A percentile compares a stretch with the other conserved stretches of the same genome.
phyloP scores from a whole-genome alignment of 805 yeast genomes.

The Lipomyces mesembrius region DNA sequence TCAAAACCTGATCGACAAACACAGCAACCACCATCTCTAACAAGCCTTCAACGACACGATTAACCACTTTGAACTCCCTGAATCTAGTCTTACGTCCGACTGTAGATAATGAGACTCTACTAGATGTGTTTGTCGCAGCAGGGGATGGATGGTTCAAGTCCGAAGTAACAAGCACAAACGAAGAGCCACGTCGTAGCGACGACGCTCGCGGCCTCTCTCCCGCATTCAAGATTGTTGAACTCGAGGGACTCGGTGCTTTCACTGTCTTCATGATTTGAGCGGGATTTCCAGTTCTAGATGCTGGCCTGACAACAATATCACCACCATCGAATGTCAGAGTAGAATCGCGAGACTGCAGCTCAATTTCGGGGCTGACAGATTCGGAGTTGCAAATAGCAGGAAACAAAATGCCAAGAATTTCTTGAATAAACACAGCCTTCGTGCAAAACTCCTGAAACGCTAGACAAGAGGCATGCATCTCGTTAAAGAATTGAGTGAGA shows the following conservation, averaged over 20 bases:
- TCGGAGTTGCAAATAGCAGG: conserved; percentile 36
- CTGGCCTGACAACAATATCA: conserved; percentile 33
- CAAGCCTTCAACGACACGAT: conserved; percentile 36
- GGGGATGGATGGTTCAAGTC: conserved; percentile 7
- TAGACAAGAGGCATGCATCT: conserved; percentile 37
- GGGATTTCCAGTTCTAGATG: conserved; percentile 23
- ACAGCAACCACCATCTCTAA: conserved; percentile 39
- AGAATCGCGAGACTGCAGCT: conserved; percentile 32
- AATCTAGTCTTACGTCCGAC: conserved; percentile 8
- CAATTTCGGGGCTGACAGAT: conserved; percentile 35
- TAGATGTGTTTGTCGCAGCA: neutral
- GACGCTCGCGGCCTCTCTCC: conserved; percentile 33
- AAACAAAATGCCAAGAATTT: conserved; percentile 34
- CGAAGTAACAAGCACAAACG: conserved; percentile 34
- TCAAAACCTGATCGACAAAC: conserved; percentile 36
- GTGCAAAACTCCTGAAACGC: conserved; percentile 37
- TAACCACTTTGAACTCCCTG: conserved; percentile 30
- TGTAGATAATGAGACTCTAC: conserved; percentile 7
- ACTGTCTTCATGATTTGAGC: conserved; percentile 34
- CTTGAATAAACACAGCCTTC: conserved; percentile 31
- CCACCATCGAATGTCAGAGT: conserved; percentile 33
- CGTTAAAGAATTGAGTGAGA: conserved; percentile 35
- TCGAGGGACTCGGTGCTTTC: conserved; percentile 11
- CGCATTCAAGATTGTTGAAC: neutral
- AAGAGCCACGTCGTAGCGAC: conserved; percentile 34